Base-by-base conservation (phyloP, 2,329 filamentous ascomycete species). In the Aspergillus caelatus region DNA sequence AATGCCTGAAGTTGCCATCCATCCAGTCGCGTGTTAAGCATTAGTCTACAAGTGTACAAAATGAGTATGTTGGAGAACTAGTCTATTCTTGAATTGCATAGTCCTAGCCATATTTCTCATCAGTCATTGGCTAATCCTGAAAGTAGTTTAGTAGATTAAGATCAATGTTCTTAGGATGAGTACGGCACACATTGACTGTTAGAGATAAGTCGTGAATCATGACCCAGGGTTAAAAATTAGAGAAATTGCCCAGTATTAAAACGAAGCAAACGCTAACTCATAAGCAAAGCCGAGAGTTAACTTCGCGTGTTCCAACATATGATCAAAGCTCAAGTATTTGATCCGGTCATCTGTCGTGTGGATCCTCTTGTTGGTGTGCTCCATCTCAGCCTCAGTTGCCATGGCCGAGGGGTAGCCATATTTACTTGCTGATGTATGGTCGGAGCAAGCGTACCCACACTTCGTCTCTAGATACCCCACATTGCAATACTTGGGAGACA, bases 231-330 rank as follows among this genome's bases (percentile, higher is more conserved):
- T 52, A 45, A 39, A 46, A 30, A 59, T 58, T n/a, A 34, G 30
- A 34, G 60, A 36, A 32, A 23, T 12, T 45, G n/a, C 16, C 48
- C 16, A 39, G 46, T n/a, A 63, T 76, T 62, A 81, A 48, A 94
- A 91, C 64, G 91, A 83, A 23, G 91, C 88, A 80, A 92, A 92
- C 11, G 89, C 92, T 65, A 96, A 85, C 81, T 97, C 93, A 72
- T 94, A 94, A 5, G 89, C 92, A 70, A 96, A 85, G 6, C 90
- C 91, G 36, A 96, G 82, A 1, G 92, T 95, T 84, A 97, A 85
- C 75, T 88, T 90, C 26, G 92, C 92, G 78, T 97, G 93, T 81
- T 97, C 89, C 39, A 95, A 84, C 93, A 97, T 96, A 77, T 97
- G 93, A 75, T 94, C 88, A 75, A 96, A 96, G 70, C 88, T 88